These are phyloP conservation scores for Dissophora ornata DNA, from an alignment of 192 early-diverging fungal species.

Conservation along the genomic window DNA sequence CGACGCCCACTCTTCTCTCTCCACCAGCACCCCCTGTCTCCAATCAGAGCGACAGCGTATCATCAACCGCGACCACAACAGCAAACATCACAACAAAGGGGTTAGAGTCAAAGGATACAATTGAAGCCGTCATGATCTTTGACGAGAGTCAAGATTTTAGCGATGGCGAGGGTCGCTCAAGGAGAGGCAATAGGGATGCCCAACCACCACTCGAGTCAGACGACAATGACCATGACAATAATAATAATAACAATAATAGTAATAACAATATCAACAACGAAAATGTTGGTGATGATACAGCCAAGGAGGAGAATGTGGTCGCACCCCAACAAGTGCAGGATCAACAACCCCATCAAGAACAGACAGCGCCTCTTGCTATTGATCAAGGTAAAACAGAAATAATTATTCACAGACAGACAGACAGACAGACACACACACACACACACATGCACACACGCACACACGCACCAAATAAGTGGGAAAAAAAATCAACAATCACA, in stretches of 20 bases:
- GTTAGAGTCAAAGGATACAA: constrained; percentile 9
- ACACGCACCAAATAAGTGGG: not conserved
- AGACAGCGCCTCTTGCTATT: not conserved
- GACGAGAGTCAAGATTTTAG: constrained; percentile 43
- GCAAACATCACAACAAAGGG: not conserved
- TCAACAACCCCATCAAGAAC: constrained; percentile 14
- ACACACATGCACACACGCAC: constrained; percentile 6
- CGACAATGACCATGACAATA: constrained; percentile 12
- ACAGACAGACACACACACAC: not conserved
- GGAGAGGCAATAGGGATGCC: not conserved
- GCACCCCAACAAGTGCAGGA: constrained; percentile 34
- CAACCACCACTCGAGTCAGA: constrained; percentile 10
- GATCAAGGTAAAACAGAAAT: constrained; percentile 10
- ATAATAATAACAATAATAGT: not conserved
- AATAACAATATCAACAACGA: not conserved
- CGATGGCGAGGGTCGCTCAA: constrained; percentile 29
- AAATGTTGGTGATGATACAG: constrained; percentile 17
- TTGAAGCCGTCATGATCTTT: constrained; percentile 38
- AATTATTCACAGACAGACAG: not conserved
- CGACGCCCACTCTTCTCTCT: not conserved
- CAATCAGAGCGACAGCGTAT: not conserved
- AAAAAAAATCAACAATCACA: no score
- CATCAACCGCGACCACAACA: not conserved
- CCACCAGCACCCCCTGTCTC: not conserved
- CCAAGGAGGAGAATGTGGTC: not conserved